phyloP scores from a whole-genome alignment of 2,329 filamentous ascomycete genomes.

The Pseudofabraea citricarpa region DNA sequence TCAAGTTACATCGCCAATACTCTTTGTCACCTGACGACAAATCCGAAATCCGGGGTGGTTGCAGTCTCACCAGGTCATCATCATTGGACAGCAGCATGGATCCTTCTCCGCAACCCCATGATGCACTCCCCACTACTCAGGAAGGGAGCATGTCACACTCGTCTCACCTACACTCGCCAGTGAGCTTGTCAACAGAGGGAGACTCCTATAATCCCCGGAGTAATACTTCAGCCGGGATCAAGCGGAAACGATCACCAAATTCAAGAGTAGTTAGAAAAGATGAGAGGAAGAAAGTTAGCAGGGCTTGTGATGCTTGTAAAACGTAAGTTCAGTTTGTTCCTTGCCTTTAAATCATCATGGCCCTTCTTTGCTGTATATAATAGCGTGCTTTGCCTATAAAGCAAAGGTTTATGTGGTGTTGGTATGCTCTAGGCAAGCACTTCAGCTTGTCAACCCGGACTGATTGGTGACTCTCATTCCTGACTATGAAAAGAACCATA shows the following conservation, averaged over 20 bases:
- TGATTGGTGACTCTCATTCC: no score
- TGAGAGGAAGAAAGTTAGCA: slow-evolving; percentile 10
- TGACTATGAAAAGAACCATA: background rate
- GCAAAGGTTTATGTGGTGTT: no score
- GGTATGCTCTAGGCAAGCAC: no score
- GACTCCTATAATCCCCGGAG: no score
- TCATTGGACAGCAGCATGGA: background rate
- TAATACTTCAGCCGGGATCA: no score
- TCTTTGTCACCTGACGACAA: no score
- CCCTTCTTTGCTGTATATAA: no score
- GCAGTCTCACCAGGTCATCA: no score
- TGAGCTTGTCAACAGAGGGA: background rate
- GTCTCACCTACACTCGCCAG: background rate
- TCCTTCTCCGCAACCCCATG: background rate
- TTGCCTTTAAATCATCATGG: no score
- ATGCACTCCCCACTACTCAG: background rate
- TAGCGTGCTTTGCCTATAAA: no score
- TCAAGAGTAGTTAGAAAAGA: slow-evolving; percentile 1
- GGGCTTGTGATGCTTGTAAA: slow-evolving; percentile 14
- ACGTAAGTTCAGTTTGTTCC: slow-evolving; percentile 1
- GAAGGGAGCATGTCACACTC: background rate
- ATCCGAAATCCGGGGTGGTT: background rate
- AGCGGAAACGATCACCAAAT: slow-evolving; percentile 2
- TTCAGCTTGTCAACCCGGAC: no score
- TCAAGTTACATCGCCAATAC: no score